A percentile compares a stretch with the other conserved stretches of the same genome.
phyloP scores from a whole-genome alignment of 2,329 filamentous ascomycete species.

The Rhynchosporium agropyri region DNA sequence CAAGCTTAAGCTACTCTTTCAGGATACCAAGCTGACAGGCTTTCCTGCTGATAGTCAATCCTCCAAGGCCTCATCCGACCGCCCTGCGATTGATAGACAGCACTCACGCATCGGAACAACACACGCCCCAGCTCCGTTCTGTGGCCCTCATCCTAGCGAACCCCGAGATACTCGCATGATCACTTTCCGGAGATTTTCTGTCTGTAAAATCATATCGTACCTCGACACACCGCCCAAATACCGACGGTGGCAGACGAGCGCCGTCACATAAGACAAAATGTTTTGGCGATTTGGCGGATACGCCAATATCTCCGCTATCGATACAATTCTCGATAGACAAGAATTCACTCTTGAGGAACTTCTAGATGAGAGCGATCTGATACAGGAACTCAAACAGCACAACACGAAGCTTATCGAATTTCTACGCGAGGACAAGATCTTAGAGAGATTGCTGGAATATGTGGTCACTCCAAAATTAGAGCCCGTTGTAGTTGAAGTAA shows the following conservation, averaged over 20 bases:
- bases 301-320: constrained; percentile 94
- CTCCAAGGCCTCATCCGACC: constrained; percentile 27
- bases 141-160: constrained; percentile 29
- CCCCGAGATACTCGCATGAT: constrained; percentile 40
- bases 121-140: constrained; percentile 30
- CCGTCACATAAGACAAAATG: constrained; percentile 65
- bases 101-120: constrained; percentile 25
- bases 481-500: constrained; percentile 47
- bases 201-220: constrained; percentile 30
- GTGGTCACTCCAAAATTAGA: constrained; percentile 79
- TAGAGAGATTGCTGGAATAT: constrained; percentile 86
- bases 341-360: constrained; percentile 95
- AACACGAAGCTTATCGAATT: constrained; percentile 98
- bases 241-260: constrained; percentile 38
- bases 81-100: constrained; percentile 27
- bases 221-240: constrained; percentile 34
- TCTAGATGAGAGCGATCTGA: constrained; percentile 92
- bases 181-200: constrained; percentile 32
- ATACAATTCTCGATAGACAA: constrained; percentile 92
- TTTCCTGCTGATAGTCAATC: constrained; percentile 21
- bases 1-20: constrained; percentile 17
- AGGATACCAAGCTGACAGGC: constrained; percentile 26
- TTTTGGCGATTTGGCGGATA: constrained; percentile 99
- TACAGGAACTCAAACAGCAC: constrained; percentile 97
- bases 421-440: constrained; percentile 81